Percentiles rank a stretch among this genome's conserved stretches.
These are phyloP conservation scores for Tulasnella sp. DNA, from an alignment of 768 basidiomycete genomes.

Conservation along the genomic window DNA sequence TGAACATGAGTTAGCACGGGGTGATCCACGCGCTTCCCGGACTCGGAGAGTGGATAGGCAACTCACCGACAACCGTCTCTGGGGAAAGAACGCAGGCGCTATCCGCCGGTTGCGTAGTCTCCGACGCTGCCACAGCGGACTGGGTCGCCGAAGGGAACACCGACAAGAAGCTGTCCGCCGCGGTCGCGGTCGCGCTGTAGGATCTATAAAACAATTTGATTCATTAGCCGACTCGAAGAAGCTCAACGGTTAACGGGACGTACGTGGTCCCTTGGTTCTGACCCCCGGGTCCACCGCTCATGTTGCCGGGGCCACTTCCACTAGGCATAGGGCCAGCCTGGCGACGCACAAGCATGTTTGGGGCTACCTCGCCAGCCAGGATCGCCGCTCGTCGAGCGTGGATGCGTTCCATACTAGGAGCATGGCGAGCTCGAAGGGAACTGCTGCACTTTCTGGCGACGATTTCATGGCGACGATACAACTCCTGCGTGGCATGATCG, in stretches of 20 bases:
- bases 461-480: background rate
- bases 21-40: background rate
- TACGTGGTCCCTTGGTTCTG: background rate
- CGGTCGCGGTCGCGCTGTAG: background rate
- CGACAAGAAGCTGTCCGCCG: background rate
- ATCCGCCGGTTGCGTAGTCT: background rate
- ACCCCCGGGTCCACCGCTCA: background rate
- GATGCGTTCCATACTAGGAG: background rate
- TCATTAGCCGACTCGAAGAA: background rate
- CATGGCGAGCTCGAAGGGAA: background rate
- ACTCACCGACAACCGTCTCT: background rate
- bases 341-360: background rate
- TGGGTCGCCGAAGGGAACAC: background rate
- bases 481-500: background rate
- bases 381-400: background rate
- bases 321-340: background rate
- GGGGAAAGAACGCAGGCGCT: slow-evolving; percentile 1
- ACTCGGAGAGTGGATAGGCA: background rate
- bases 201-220: background rate
- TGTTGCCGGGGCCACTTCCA: background rate
- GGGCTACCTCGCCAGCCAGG: background rate
- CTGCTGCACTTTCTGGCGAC: background rate
- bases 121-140: background rate
- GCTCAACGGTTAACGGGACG: background rate
- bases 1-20: background rate